These are phyloP conservation scores for Venustampulla echinocandica DNA, from an alignment of 495 filamentous ascomycete genomes.

Conservation along the genomic window DNA sequence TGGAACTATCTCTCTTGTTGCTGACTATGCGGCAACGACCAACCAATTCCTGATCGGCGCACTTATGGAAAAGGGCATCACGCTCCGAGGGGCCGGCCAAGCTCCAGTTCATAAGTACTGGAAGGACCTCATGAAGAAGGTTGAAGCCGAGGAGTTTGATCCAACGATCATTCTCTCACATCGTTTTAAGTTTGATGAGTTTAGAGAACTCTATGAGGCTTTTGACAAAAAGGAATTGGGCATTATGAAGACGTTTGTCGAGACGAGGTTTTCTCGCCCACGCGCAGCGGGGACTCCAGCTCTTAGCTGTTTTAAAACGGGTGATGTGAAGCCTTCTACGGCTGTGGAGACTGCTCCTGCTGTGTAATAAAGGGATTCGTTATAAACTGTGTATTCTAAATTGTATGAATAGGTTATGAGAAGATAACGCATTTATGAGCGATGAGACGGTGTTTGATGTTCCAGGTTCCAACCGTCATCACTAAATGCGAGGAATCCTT, in stretches of 20 bases:
- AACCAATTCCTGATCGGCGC: constrained; percentile 47
- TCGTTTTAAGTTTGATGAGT: constrained; percentile 48
- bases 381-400: too few relatives aligned
- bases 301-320: constrained; percentile 4
- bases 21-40: constrained; percentile 18
- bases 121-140: constrained; percentile 48
- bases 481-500: too few relatives aligned
- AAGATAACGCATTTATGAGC: too few relatives aligned
- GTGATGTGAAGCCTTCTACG: background rate
- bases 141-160: constrained; percentile 48
- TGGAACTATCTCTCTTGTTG: constrained; percentile 27
- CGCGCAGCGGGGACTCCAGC: constrained; percentile 8
- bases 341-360: too few relatives aligned
- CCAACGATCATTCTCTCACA: constrained; percentile 56
- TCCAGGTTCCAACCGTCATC: too few relatives aligned
- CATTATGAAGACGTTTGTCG: constrained; percentile 45
- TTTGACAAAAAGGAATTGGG: constrained; percentile 47
- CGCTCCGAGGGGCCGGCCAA: constrained; percentile 56
- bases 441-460: too few relatives aligned
- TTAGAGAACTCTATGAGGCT: constrained; percentile 44
- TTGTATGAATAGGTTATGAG: too few relatives aligned
- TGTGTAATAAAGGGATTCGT: too few relatives aligned
- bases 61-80: constrained; percentile 60
- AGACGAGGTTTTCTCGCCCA: constrained; percentile 29
- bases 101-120: constrained; percentile 54